Evolutionary conservation across 108 stramenopile species (phyloP).

Genomic region (Seminavis robusta): DNA sequence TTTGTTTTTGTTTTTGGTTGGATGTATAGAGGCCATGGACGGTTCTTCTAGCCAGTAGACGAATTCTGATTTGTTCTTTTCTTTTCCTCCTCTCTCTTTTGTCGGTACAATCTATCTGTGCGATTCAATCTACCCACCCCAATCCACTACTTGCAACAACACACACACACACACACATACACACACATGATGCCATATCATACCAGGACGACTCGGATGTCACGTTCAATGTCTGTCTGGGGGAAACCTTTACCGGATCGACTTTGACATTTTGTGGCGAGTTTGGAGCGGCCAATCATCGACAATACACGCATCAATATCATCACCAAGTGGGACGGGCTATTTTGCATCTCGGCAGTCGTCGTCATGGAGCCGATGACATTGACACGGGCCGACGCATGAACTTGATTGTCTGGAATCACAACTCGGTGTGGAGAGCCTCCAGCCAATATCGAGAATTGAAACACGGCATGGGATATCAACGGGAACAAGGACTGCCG

Average conservation of each 20-base stretch:
- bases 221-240: slow-evolving; percentile 45
- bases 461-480: background rate
- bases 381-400: slow-evolving; percentile 22
- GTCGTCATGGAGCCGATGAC: slow-evolving; percentile 46
- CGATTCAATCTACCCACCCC: no score
- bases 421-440: slow-evolving; percentile 9
- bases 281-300: slow-evolving; percentile 28
- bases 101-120: no score
- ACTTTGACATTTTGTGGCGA: slow-evolving; percentile 38
- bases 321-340: slow-evolving; percentile 28
- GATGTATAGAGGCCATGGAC: no score
- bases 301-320: slow-evolving; percentile 21
- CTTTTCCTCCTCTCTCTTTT: no score
- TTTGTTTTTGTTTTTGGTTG: no score
- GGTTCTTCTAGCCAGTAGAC: no score
- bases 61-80: no score
- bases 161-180: no score
- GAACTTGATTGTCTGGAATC: slow-evolving; percentile 45
- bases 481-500: slow-evolving; percentile 8
- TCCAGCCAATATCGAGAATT: slow-evolving; percentile 6
- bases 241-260: slow-evolving; percentile 26
- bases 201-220: slow-evolving; percentile 44
- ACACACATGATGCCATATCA: no score
- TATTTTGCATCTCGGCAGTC: slow-evolving; percentile 32
- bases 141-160: no score